Evolutionary conservation across 1,284 basidiomycete species (phyloP).

Genomic region (Apiotrichum porosum): DNA sequence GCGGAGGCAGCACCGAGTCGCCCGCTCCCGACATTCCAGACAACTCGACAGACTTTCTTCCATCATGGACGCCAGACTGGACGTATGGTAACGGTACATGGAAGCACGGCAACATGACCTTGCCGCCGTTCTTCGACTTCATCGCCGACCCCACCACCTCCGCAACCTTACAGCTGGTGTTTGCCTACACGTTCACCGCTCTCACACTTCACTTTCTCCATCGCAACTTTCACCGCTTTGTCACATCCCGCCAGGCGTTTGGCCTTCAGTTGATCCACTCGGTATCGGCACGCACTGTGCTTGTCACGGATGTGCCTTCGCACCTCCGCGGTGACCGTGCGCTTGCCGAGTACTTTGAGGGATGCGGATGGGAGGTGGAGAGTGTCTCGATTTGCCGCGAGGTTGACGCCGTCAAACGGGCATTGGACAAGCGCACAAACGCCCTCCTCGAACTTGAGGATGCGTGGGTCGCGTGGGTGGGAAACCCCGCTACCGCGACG

Average conservation of each 20-base stretch:
- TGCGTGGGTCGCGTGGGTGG: slow-evolving; percentile 85
- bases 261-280: slow-evolving; percentile 90
- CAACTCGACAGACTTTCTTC: slow-evolving; percentile 4
- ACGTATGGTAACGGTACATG: not conserved
- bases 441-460: slow-evolving; percentile 72
- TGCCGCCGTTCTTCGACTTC: slow-evolving; percentile 55
- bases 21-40: slow-evolving; percentile 46
- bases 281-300: slow-evolving; percentile 85
- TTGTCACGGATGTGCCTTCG: slow-evolving; percentile 74
- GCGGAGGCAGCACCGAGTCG: slow-evolving; percentile 64
- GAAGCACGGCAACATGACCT: not conserved
- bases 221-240: slow-evolving; percentile 82
- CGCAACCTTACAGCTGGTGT: slow-evolving; percentile 78
- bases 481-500: slow-evolving; percentile 70
- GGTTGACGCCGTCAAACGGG: slow-evolving; percentile 64
- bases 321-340: slow-evolving; percentile 79
- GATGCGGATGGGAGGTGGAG: slow-evolving; percentile 51
- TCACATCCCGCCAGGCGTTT: slow-evolving; percentile 87
- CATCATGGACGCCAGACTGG: not conserved
- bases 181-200: slow-evolving; percentile 87
- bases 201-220: slow-evolving; percentile 80
- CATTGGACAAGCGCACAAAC: slow-evolving; percentile 71
- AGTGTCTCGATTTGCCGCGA: slow-evolving; percentile 82
- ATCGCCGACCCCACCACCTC: slow-evolving; percentile 81
- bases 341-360: slow-evolving; percentile 89